These are phyloP conservation scores for Wickerhamomyces rabaulensis DNA, from an alignment of 805 yeast genomes.

Conservation along the genomic window DNA sequence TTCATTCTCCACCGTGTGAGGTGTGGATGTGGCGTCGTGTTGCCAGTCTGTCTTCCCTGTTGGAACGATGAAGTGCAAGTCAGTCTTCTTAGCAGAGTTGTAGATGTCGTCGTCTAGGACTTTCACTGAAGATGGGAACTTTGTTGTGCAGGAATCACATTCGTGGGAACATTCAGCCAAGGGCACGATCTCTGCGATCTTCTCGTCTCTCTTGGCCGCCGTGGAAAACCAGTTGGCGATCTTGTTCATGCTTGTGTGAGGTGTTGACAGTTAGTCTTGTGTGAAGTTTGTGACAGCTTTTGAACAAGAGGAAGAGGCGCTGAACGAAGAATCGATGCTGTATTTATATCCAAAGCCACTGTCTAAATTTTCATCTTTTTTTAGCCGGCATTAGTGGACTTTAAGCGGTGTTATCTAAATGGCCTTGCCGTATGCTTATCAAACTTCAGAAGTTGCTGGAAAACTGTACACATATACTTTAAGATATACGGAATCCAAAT, in stretches of 20 bases:
- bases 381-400: neutral
- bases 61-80: constrained; percentile 71
- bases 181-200: constrained; percentile 33
- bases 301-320: no score
- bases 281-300: no score
- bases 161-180: constrained; percentile 46
- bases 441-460: no score
- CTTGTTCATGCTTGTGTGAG: no score
- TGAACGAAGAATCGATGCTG: no score
- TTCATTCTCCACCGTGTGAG: constrained; percentile 40
- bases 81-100: constrained; percentile 66
- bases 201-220: constrained; percentile 18
- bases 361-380: neutral
- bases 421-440: no score
- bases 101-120: constrained; percentile 39
- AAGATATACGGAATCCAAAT: no score
- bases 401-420: neutral
- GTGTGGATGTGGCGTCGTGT: constrained; percentile 57
- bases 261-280: no score
- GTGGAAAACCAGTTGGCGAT: neutral
- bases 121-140: constrained; percentile 46
- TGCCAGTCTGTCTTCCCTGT: constrained; percentile 86
- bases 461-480: no score
- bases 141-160: constrained; percentile 50
- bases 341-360: neutral